Percentiles rank a stretch among this genome's conserved stretches.
These are phyloP conservation scores for Coniella lustricola DNA, from an alignment of 2,329 filamentous ascomycete genomes.

Conservation along the genomic window DNA sequence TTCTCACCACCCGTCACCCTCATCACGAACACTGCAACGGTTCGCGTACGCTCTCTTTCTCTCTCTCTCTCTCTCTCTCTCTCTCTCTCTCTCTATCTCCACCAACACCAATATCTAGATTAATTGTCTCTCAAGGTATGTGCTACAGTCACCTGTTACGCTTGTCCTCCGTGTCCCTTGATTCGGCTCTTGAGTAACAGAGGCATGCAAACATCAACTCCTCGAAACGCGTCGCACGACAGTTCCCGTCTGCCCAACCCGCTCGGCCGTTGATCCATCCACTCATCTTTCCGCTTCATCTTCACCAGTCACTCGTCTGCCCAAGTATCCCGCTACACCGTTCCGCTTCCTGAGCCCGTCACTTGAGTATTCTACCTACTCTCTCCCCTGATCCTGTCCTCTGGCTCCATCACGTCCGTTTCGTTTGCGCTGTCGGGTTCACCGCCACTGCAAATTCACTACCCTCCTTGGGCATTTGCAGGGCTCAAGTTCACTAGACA, in stretches of 20 bases:
- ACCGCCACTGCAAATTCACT: neutral
- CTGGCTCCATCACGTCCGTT: constrained; percentile 1
- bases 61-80: too few relatives aligned
- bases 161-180: constrained; percentile 10
- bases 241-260: constrained; percentile 12
- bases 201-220: constrained; percentile 13
- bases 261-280: constrained; percentile 3
- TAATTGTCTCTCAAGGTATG: constrained; percentile 3
- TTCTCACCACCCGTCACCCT: constrained; percentile 5
- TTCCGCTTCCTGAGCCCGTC: constrained; percentile 1
- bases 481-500: neutral
- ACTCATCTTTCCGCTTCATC: constrained; percentile 3
- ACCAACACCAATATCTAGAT: neutral
- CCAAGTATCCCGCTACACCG: neutral
- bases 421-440: neutral
- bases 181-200: constrained; percentile 11
- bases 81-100: too few relatives aligned
- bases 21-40: constrained; percentile 4
- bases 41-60: too few relatives aligned
- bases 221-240: constrained; percentile 15
- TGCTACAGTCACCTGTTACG: constrained; percentile 4
- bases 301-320: constrained; percentile 1
- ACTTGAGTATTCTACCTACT: neutral
- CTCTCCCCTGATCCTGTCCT: neutral
- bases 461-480: neutral